Percentiles rank a stretch among this genome's conserved stretches.
Evolutionary conservation across 805 yeast genomes (phyloP).

Genomic region (Pichia ethanolica): DNA sequence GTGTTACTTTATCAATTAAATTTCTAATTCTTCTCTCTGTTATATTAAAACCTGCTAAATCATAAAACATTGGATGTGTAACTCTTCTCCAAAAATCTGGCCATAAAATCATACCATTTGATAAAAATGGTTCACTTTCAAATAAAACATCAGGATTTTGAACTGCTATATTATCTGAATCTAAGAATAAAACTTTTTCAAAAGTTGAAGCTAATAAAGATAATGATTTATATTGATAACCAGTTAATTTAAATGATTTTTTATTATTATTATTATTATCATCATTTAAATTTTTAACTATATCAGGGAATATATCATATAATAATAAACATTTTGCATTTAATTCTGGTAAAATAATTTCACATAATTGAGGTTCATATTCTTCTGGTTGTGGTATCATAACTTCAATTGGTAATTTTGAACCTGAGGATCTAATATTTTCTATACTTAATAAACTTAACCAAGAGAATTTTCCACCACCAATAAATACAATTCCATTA

Average conservation of each 20-base stretch:
- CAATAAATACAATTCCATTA: constrained; percentile 62
- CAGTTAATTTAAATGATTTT: constrained; percentile 28
- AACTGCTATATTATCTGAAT: constrained; percentile 46
- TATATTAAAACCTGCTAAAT: constrained; percentile 34
- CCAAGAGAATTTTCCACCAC: constrained; percentile 70
- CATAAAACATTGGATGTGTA: constrained; percentile 43
- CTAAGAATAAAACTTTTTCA: constrained; percentile 44
- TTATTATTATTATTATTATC: too few species aligned
- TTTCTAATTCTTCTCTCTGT: constrained; percentile 28
- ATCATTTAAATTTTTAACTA: constrained; percentile 4
- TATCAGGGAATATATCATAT: constrained; percentile 41
- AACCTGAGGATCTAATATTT: constrained; percentile 38
- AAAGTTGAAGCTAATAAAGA: constrained; percentile 46
- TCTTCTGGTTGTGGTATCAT: constrained; percentile 34
- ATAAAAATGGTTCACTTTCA: constrained; percentile 43
- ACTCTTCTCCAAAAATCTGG: constrained; percentile 56
- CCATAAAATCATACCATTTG: constrained; percentile 48
- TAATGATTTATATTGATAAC: constrained; percentile 42
- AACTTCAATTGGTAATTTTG: constrained; percentile 39
- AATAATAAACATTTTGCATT: constrained; percentile 57
- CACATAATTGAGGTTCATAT: constrained; percentile 33
- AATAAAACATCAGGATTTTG: constrained; percentile 46
- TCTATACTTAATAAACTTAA: constrained; percentile 48
- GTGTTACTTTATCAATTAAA: constrained; percentile 25
- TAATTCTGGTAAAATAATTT: constrained; percentile 33